Percentiles rank a stretch among this genome's conserved stretches.
These are phyloP conservation scores for Nakazawaea wyomingensis DNA, from an alignment of 805 yeast species.

Conservation along the genomic window DNA sequence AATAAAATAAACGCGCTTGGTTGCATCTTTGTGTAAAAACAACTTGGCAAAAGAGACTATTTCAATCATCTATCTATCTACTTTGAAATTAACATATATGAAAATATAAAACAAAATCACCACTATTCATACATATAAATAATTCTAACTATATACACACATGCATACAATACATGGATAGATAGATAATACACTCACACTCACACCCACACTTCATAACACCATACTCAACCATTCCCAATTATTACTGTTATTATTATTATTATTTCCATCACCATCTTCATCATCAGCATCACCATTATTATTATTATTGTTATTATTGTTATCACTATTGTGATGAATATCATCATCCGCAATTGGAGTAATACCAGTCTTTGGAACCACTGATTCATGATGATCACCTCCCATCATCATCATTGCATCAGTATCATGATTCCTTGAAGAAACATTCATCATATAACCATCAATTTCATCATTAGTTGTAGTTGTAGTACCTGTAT, in stretches of 20 bases:
- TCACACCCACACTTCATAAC: slow-evolving; percentile 18
- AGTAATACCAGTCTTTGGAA: too few relatives aligned
- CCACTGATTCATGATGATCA: too few relatives aligned
- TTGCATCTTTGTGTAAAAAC: too few relatives aligned
- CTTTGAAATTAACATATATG: too few relatives aligned
- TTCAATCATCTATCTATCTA: too few relatives aligned
- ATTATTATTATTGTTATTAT: slow-evolving; percentile 9
- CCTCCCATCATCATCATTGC: too few relatives aligned
- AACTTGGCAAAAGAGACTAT: too few relatives aligned
- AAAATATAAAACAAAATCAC: too few relatives aligned
- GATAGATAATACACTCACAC: neutral
- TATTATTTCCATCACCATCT: slow-evolving; percentile 8
- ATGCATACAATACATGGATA: neutral
- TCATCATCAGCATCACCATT: slow-evolving; percentile 12
- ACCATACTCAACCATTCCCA: slow-evolving; percentile 48
- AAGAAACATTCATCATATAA: slow-evolving; percentile 1
- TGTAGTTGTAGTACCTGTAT: slow-evolving; percentile 6
- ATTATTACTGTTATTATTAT: slow-evolving; percentile 17
- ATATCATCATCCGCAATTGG: neutral
- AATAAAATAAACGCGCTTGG: too few relatives aligned
- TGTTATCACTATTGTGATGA: slow-evolving; percentile 1
- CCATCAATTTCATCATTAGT: neutral
- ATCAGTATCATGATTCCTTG: too few relatives aligned
- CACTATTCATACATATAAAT: slow-evolving; percentile 12
- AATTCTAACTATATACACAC: slow-evolving; percentile 7